Evolutionary conservation across 768 basidiomycete species (phyloP).

Genomic region (Boletus insuetus): DNA sequence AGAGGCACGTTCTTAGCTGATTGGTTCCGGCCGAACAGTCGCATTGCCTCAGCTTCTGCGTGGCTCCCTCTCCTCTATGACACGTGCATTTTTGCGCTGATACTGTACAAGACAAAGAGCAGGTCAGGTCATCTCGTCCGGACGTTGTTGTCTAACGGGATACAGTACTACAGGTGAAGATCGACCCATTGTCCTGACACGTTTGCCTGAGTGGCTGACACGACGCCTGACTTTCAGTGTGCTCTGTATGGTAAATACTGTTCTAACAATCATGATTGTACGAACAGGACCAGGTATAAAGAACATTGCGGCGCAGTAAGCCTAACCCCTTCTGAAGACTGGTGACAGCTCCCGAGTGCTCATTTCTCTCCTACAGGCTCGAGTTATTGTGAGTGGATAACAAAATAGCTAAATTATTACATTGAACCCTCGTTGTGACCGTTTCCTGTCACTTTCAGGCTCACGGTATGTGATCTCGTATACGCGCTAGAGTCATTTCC

Average conservation of each 20-base stretch:
- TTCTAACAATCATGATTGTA: constrained; percentile 39
- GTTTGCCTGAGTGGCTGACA: not conserved
- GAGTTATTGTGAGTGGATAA: constrained; percentile 39
- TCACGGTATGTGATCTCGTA: constrained; percentile 10
- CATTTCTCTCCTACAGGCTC: constrained; percentile 15
- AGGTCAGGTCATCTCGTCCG: constrained; percentile 18
- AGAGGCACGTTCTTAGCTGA: not conserved
- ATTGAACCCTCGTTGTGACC: constrained; percentile 28
- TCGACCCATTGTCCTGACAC: not conserved
- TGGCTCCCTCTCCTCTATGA: constrained; percentile 43
- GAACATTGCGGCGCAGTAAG: constrained; percentile 37
- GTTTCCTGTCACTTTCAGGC: constrained; percentile 29
- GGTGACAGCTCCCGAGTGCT: not conserved
- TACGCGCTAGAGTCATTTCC: not conserved
- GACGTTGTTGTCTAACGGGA: constrained; percentile 32
- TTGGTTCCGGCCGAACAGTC: constrained; percentile 11
- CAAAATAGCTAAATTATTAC: not conserved
- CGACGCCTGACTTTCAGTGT: constrained; percentile 23
- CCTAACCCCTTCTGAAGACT: not conserved
- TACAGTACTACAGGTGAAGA: constrained; percentile 35
- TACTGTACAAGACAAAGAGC: constrained; percentile 29
- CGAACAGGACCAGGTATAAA: constrained; percentile 28
- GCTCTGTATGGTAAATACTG: constrained; percentile 38
- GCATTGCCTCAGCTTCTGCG: constrained; percentile 35
- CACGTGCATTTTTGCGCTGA: constrained; percentile 35